Evolutionary conservation across 129 eudicot species (phyloP).

Genomic region (Helianthus annuus): DNA sequence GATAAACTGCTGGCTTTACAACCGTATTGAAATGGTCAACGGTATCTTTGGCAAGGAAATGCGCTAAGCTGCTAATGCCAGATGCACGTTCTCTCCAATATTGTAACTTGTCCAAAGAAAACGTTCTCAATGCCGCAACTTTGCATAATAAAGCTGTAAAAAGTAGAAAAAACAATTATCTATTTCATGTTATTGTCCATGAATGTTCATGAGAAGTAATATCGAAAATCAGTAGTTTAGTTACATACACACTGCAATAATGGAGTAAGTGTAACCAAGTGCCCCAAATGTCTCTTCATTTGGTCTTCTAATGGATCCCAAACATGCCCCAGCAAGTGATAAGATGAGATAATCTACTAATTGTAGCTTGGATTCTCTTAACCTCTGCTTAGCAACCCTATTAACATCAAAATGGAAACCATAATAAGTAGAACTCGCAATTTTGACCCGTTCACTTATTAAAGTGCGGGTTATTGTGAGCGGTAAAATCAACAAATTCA

Average conservation of each 20-base stretch:
- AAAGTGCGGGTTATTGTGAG: too few species aligned
- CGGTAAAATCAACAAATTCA: not conserved
- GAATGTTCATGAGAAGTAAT: not conserved
- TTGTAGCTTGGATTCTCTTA: slow-evolving; percentile 79
- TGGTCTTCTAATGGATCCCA: slow-evolving; percentile 67
- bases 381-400: slow-evolving; percentile 70
- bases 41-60: slow-evolving; percentile 83
- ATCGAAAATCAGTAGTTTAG: slow-evolving; percentile 14
- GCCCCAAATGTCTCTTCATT: slow-evolving; percentile 77
- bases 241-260: slow-evolving; percentile 92
- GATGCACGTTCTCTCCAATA: slow-evolving; percentile 88
- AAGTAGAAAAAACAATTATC: slow-evolving; percentile 29
- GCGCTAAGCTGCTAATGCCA: slow-evolving; percentile 89
- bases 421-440: not conserved
- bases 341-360: slow-evolving; percentile 81
- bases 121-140: slow-evolving; percentile 89
- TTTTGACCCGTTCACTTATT: not conserved
- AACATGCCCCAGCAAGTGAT: slow-evolving; percentile 87
- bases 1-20: slow-evolving; percentile 80
- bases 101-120: slow-evolving; percentile 81
- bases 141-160: slow-evolving; percentile 81
- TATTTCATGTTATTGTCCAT: slow-evolving; percentile 2
- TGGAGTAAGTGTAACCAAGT: slow-evolving; percentile 80
- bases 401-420: not conserved
- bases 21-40: slow-evolving; percentile 68